A percentile compares a stretch with the other conserved stretches of the same genome.
phyloP scores from a whole-genome alignment of 148 eudicot genomes.

The Cornus florida region DNA sequence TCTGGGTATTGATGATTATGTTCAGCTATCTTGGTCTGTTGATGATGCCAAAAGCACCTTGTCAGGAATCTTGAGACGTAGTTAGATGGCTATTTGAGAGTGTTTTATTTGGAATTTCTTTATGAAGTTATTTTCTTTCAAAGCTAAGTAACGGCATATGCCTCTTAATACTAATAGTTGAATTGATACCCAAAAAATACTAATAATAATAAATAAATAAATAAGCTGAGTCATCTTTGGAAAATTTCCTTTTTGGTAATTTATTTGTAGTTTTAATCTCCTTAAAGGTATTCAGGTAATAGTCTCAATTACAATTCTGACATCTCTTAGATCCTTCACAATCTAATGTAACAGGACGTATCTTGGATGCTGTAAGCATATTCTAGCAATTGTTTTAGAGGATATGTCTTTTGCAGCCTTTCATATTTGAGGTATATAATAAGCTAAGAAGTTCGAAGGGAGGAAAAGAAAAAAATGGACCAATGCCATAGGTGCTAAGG shows the following conservation, averaged over 20 bases:
- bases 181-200: neutral
- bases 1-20: neutral
- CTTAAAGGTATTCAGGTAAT: neutral
- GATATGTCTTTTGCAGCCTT: neutral
- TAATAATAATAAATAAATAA: too few relatives aligned
- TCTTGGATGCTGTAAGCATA: neutral
- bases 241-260: too few relatives aligned
- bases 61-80: neutral
- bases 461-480: neutral
- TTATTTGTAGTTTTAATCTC: too few relatives aligned
- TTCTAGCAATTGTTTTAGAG: neutral
- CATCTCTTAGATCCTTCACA: neutral
- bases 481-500: neutral
- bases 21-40: neutral
- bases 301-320: neutral
- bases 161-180: neutral
- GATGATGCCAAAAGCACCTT: conserved; percentile 2
- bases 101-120: neutral
- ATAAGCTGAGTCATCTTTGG: neutral
- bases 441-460: too few relatives aligned
- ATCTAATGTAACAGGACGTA: neutral
- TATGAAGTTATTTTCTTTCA: neutral
- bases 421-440: neutral
- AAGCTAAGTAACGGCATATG: neutral
- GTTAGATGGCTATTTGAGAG: neutral